These are phyloP conservation scores for Entophlyctis luteolus DNA, from an alignment of 192 early-diverging fungal species.

Conservation along the genomic window DNA sequence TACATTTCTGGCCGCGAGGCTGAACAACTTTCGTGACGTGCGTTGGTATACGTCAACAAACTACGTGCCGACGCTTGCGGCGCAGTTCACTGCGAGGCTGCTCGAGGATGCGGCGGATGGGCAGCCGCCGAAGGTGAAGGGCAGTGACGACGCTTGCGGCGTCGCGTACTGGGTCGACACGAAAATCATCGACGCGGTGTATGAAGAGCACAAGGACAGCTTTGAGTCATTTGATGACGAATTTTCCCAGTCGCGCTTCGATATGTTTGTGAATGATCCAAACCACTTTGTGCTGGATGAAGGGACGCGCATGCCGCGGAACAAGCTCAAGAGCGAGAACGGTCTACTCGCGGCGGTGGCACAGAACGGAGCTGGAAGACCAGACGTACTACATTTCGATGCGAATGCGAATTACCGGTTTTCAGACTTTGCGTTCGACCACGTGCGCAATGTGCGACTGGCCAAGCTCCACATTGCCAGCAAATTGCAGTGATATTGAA, in stretches of 20 bases:
- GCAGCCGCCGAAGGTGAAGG: neutral
- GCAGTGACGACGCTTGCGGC: slow-evolving; percentile 3
- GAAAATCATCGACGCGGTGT: neutral
- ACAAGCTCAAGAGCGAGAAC: slow-evolving; percentile 14
- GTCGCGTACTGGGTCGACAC: slow-evolving; percentile 14
- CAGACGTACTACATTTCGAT: neutral
- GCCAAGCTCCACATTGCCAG: too few relatives aligned
- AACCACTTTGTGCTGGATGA: neutral
- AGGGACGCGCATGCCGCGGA: neutral
- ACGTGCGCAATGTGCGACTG: neutral
- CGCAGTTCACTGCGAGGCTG: neutral
- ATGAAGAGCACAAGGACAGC: neutral
- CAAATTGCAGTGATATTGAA: too few relatives aligned
- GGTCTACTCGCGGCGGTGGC: neutral
- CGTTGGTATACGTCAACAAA: slow-evolving; percentile 11
- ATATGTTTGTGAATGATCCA: neutral
- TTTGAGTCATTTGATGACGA: slow-evolving; percentile 1
- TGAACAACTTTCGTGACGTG: slow-evolving; percentile 17
- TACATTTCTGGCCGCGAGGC: neutral
- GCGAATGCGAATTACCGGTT: neutral
- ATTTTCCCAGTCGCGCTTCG: neutral
- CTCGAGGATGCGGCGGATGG: neutral
- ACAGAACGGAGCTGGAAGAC: too few relatives aligned
- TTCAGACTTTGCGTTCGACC: slow-evolving; percentile 15
- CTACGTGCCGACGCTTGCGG: slow-evolving; percentile 12